Percentiles rank a stretch among this genome's conserved stretches.
phyloP scores from a whole-genome alignment of 305 asterid species.

The Solanum hybrid region DNA sequence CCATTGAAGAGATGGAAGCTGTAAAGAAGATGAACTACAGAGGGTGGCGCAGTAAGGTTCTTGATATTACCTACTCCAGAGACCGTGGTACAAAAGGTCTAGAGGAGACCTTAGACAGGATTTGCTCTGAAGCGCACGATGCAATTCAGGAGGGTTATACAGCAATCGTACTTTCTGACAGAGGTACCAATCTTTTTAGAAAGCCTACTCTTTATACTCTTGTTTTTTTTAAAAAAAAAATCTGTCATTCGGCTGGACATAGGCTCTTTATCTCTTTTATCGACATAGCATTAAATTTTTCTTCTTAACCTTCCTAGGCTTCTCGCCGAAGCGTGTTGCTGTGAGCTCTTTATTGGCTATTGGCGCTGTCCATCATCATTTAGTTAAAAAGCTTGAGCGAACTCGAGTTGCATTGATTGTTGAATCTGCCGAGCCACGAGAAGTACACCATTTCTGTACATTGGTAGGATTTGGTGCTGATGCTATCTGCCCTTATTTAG shows the following conservation, averaged over 20 bases:
- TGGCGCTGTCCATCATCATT: slow-evolving; percentile 98
- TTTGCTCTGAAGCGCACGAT: slow-evolving; percentile 74
- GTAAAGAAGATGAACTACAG: slow-evolving; percentile 81
- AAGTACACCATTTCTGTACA: slow-evolving; percentile 98
- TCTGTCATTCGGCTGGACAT: neutral
- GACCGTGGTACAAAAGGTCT: slow-evolving; percentile 71
- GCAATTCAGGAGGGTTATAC: slow-evolving; percentile 94
- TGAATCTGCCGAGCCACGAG: slow-evolving; percentile 99
- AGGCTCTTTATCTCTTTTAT: neutral
- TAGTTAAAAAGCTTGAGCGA: slow-evolving; percentile 86
- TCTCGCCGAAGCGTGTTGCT: slow-evolving; percentile 74
- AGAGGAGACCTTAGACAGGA: slow-evolving; percentile 85
- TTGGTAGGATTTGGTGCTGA: slow-evolving; percentile 98
- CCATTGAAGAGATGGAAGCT: slow-evolving; percentile 86
- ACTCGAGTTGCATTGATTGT: slow-evolving; percentile 82
- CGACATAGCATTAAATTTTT: slow-evolving; percentile 1
- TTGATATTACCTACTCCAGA: slow-evolving; percentile 76
- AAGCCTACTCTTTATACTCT: neutral
- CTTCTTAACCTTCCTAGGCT: slow-evolving; percentile 38
- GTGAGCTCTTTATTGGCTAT: slow-evolving; percentile 93
- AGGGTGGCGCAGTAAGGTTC: slow-evolving; percentile 94
- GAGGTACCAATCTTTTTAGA: slow-evolving; percentile 45
- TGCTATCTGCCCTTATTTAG: slow-evolving; percentile 94
- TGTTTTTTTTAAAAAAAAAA: neutral
- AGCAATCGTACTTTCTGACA: slow-evolving; percentile 80